Evolutionary conservation across 2,329 filamentous ascomycete genomes (phyloP).

Genomic region (Fusarium algeriense): DNA sequence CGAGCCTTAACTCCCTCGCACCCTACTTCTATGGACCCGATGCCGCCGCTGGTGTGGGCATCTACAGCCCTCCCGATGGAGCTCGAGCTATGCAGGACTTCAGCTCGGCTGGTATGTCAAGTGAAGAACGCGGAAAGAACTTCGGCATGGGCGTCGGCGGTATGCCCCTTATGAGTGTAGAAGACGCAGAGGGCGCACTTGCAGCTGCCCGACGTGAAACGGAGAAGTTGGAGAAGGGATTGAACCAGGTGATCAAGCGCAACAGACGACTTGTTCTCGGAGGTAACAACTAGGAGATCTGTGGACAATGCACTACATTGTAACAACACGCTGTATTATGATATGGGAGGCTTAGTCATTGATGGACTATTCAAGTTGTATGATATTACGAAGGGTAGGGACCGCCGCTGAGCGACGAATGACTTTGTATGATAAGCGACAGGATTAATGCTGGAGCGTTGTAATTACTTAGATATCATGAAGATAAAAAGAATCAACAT

Average conservation of each 20-base stretch:
- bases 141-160: slow-evolving; percentile 52
- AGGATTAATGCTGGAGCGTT: not conserved
- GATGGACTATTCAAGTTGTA: slow-evolving; percentile 10
- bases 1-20: slow-evolving; percentile 66
- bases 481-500: not conserved
- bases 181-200: slow-evolving; percentile 72
- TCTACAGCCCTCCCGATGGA: slow-evolving; percentile 56
- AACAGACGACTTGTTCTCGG: slow-evolving; percentile 67
- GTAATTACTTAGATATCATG: not conserved
- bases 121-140: slow-evolving; percentile 50
- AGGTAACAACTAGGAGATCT: slow-evolving; percentile 39
- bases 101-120: slow-evolving; percentile 46
- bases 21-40: slow-evolving; percentile 68
- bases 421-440: slow-evolving; percentile 20
- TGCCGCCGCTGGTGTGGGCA: slow-evolving; percentile 59
- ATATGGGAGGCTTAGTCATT: not conserved
- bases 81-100: slow-evolving; percentile 53
- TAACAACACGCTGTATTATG: not conserved
- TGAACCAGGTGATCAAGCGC: slow-evolving; percentile 70
- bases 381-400: not conserved
- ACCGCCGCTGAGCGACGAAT: not conserved
- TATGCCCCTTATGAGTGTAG: slow-evolving; percentile 70
- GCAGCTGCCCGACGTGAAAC: slow-evolving; percentile 67
- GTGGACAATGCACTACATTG: not conserved
- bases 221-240: slow-evolving; percentile 71